Base-by-base conservation (phyloP, 331 rosid genomes). In the Quercus lobata region DNA sequence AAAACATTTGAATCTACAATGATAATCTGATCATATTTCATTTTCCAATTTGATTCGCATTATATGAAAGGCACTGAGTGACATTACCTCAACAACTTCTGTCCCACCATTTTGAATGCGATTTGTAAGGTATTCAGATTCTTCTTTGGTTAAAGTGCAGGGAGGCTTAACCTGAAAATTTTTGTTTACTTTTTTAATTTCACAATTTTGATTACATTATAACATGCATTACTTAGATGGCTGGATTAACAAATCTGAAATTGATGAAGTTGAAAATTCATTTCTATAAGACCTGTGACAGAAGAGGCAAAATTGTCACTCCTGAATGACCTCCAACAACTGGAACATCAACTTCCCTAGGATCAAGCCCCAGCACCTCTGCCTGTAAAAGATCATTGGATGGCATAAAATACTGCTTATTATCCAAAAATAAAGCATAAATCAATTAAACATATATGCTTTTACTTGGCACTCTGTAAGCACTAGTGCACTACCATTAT, bases 261-360 rank as follows among this genome's bases (percentile, higher is more conserved):
- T 49, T 11, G 15, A 10, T 49, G 54, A 49, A 49, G 54, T 49
- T 12, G 54, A 49, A 46, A 49, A 49, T 10, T 49, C 54, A 49
- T 49, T 25, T 60, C 72, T 69, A 46, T 27, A 24, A 49, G 55
- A 96, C 99, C 97, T 91, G 99, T 52, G 99, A 96, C 83, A 96
- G 75, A 86, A 96, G 99, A 73, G 99, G 99, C 58, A 96, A 83
- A 73, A 96, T 96, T 4, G 99, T 93, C 77, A 93, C 89, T 71
- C 99, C 99, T 8, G 99, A 92, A 78, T 96, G 98, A 77, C 99
- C 99, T 46, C 99, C 99, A 63, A 96, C 94, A 54, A 96, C 99
- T 1, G 99, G 99, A 81, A 96, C 99, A 71, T 89, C 90, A 55
- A 96, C 92, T 17, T 96, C 98, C 85, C 98, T 89, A 44, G 99